Percentiles rank a stretch among this genome's conserved stretches.
Conservation (phyloP, 305 asterid genomes). For the Euphrasia arctica region DNA sequence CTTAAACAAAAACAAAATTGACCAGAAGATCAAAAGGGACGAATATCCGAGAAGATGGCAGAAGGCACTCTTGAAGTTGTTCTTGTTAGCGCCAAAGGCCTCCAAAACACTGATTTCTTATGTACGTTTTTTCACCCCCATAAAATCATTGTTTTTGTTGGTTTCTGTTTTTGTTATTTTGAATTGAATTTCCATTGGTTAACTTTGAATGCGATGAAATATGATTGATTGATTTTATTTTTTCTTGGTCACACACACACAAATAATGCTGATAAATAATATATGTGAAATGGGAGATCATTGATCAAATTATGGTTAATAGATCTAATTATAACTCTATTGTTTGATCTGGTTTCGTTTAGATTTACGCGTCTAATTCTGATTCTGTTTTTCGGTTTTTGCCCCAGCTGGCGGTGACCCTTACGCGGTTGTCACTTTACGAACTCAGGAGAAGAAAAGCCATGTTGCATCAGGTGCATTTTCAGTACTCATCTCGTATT, state of each 20-base stretch:
- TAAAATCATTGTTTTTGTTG: too few relatives aligned
- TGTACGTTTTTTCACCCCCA: conserved; percentile 31
- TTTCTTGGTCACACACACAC: not conserved
- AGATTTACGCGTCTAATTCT: too few relatives aligned
- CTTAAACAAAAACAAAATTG: too few relatives aligned
- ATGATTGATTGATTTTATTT: too few relatives aligned
- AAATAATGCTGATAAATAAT: too few relatives aligned
- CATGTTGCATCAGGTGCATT: conserved; percentile 59
- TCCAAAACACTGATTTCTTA: conserved; percentile 59
- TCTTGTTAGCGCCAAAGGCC: conserved; percentile 84
- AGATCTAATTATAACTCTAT: too few relatives aligned
- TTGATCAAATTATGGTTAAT: conserved; percentile 14
- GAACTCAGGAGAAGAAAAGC: conserved; percentile 79
- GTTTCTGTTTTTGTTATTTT: too few relatives aligned
- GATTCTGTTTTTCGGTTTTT: too few relatives aligned
- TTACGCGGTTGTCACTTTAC: conserved; percentile 58
- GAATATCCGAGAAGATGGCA: conserved; percentile 44
- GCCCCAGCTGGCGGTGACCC: conserved; percentile 69
- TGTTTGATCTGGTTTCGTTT: not conserved
- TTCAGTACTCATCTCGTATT: not conserved
- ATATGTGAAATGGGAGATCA: conserved; percentile 13
- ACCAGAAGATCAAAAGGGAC: not conserved
- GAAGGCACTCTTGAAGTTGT: conserved; percentile 86
- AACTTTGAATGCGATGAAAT: too few relatives aligned
- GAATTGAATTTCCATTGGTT: too few relatives aligned